Conservation (phyloP, 495 filamentous ascomycete species). For the Daldinia vernicosa region DNA sequence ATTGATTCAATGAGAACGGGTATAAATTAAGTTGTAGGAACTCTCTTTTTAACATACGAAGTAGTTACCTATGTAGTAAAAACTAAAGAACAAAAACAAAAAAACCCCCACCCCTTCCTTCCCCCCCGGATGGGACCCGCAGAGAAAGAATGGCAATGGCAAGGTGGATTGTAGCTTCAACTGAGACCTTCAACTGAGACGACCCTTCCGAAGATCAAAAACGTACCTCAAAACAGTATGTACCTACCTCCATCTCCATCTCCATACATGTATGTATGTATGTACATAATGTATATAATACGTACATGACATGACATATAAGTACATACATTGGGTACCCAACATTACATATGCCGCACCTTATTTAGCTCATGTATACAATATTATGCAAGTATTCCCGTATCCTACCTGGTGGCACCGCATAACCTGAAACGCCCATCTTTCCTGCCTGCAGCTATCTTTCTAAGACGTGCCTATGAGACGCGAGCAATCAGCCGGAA, state of each 20-base stretch:
- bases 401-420: conserved; percentile 22
- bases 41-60: too few species aligned
- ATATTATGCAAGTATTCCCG: background rate
- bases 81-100: too few species aligned
- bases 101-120: too few species aligned
- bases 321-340: too few species aligned
- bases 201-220: conserved; percentile 5
- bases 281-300: background rate
- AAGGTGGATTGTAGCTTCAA: background rate
- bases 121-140: background rate
- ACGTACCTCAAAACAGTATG: background rate
- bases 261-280: too few species aligned
- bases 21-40: too few species aligned
- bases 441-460: conserved; percentile 16
- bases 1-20: too few species aligned
- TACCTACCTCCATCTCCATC: too few species aligned
- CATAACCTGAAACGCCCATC: conserved; percentile 42
- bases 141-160: background rate
- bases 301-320: conserved; percentile 3
- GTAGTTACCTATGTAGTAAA: too few species aligned
- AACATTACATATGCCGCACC: background rate
- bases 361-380: background rate
- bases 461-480: conserved; percentile 16
- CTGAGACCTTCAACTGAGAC: background rate
- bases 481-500: conserved; percentile 13